These are phyloP conservation scores for Aspergillus sp. DNA, from an alignment of 2,329 filamentous ascomycete species.

Conservation along the genomic window DNA sequence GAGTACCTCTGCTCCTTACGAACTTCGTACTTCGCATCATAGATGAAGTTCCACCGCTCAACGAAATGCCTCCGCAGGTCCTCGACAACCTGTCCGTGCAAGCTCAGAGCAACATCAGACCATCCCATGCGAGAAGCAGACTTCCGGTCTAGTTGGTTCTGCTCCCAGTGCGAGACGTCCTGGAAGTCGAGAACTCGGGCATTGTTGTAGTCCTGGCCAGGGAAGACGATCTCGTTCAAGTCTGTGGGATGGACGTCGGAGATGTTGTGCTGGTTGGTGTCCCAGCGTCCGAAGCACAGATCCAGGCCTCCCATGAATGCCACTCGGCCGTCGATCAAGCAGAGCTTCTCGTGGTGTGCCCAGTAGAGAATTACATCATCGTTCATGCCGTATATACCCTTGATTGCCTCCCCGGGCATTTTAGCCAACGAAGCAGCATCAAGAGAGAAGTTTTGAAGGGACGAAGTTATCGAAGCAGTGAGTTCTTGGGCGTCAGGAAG, in stretches of 20 bases:
- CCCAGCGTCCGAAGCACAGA: constrained; percentile 81
- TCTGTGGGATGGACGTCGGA: constrained; percentile 76
- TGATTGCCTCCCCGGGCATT: constrained; percentile 65
- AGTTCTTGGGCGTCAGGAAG: constrained; percentile 64
- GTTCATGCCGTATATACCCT: constrained; percentile 72
- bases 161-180: constrained; percentile 68
- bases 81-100: constrained; percentile 67
- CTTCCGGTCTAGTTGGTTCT: constrained; percentile 78
- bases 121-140: constrained; percentile 83
- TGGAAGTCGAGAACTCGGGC: constrained; percentile 75
- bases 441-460: constrained; percentile 50
- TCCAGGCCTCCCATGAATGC: constrained; percentile 92
- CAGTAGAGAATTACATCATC: constrained; percentile 81
- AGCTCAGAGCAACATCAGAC: constrained; percentile 75
- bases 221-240: constrained; percentile 69
- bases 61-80: constrained; percentile 73
- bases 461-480: constrained; percentile 50
- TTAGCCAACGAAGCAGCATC: constrained; percentile 53
- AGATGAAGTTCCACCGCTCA: constrained; percentile 90
- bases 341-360: constrained; percentile 91
- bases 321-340: constrained; percentile 67
- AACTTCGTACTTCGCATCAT: constrained; percentile 67
- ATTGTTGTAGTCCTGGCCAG: constrained; percentile 91
- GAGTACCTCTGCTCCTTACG: constrained; percentile 48
- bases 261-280: constrained; percentile 80